These are phyloP conservation scores for Xylaria sp. DNA, from an alignment of 2,329 filamentous ascomycete species.

Conservation along the genomic window DNA sequence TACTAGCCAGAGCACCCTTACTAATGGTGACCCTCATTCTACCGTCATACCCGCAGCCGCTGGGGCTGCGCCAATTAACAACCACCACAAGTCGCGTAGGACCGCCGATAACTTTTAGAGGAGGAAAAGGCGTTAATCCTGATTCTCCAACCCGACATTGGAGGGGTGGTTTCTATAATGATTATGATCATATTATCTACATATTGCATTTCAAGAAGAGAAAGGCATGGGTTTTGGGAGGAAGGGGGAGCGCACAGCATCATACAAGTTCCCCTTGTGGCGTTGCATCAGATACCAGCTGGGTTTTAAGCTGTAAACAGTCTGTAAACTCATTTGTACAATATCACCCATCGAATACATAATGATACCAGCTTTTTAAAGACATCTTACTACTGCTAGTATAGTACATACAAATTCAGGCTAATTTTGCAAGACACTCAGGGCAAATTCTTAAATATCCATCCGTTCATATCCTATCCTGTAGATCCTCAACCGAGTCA, in stretches of 20 bases:
- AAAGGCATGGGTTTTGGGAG: constrained; percentile 16
- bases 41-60: constrained; percentile 29
- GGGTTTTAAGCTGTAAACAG: constrained; percentile 12
- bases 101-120: constrained; percentile 44
- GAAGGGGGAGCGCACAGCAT: constrained; percentile 13
- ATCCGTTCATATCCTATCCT: neutral
- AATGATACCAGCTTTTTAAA: neutral
- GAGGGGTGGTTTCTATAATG: constrained; percentile 8
- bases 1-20: constrained; percentile 48
- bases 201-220: neutral
- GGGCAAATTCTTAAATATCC: neutral
- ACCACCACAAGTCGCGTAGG: constrained; percentile 36
- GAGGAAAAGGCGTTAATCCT: neutral
- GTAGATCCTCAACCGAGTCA: neutral
- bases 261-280: constrained; percentile 10
- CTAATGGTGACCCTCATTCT: constrained; percentile 33
- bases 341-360: neutral
- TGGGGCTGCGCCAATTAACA: constrained; percentile 11
- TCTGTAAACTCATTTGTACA: constrained; percentile 13
- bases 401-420: neutral
- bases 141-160: neutral
- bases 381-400: neutral
- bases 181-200: constrained; percentile 25
- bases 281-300: constrained; percentile 10
- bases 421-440: neutral